Evolutionary conservation across 2,329 filamentous ascomycete genomes (phyloP), one percentile per base, ranked within the genome.

Genomic region (Raffaelea arxii): DNA sequence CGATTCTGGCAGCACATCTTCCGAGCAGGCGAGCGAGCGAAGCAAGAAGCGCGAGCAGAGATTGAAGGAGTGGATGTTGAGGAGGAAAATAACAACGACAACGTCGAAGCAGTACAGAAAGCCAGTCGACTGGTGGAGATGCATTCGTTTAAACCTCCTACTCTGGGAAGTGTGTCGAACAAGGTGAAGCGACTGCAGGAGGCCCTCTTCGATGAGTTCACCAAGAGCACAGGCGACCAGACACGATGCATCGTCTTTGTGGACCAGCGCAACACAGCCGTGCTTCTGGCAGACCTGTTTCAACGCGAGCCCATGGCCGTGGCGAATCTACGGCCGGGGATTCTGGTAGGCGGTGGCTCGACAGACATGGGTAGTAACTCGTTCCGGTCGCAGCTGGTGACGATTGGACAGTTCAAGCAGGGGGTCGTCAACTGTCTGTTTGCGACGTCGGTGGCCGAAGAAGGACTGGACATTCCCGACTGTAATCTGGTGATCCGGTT

Each of bases 241-340:
- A 53, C 56, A 3, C 55, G 58, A 50, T 94, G 88, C 57, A 94
- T 98, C 46, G 77, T 97, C 0, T 97, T 98, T 61, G 88, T 94
- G 0, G 74, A 87, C 50, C 75, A 84, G 59, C 74, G 89, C 36
- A 79, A 84, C 52, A 91, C 88, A 1, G 91, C 90, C 1, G 75
- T 78, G 18, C 63, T 94, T 16, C 67, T 98, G 2, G 68, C 75
- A 1, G 78, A 84, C 38, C 67, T 94, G 0, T 83, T 94, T 51
- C 62, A 63, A 32, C 70, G 76, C 18, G 57, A 68, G 1, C 60
- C 63, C 1, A 69, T 88, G 47, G 67, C 69, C 1, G 74, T 83
- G 4, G 66, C 69, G 0, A 70, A 81, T 49, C 66, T 92, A 49
- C 71, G 66, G 10, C 69, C 77, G 4, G 80, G 77, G 6, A 69